Evolutionary conservation across 2,329 filamentous ascomycete species (phyloP).

Genomic region (Paracorniculantispora psalliotae): DNA sequence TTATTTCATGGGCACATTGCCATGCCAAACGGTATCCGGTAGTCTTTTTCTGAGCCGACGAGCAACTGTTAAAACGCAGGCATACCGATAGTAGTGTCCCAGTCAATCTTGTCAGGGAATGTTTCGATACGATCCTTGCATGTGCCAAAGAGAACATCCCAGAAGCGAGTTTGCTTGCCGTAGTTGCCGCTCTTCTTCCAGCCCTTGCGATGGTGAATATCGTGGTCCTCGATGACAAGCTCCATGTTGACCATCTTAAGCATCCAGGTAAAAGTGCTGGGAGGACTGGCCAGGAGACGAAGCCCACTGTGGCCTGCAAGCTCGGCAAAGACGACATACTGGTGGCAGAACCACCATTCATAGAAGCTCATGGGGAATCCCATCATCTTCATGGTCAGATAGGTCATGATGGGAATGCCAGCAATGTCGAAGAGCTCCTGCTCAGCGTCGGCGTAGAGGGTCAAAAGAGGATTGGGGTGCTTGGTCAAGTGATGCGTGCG

Average conservation of each 20-base stretch:
- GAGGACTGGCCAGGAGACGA: constrained; percentile 29
- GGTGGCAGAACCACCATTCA: constrained; percentile 37
- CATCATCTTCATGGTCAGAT: constrained; percentile 23
- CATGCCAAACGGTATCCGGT: neutral
- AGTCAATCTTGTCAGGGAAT: neutral
- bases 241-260: constrained; percentile 28
- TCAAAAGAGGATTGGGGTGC: constrained; percentile 29
- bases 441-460: constrained; percentile 27
- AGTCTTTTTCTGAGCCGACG: neutral
- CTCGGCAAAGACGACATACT: constrained; percentile 33
- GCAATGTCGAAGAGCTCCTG: constrained; percentile 27
- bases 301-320: constrained; percentile 29
- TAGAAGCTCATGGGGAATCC: constrained; percentile 37
- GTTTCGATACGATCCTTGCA: constrained; percentile 14
- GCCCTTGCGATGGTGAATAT: constrained; percentile 31
- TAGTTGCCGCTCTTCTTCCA: constrained; percentile 22
- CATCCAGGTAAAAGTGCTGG: constrained; percentile 28
- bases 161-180: constrained; percentile 14
- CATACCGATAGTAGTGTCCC: constrained; percentile 10
- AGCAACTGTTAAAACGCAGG: constrained; percentile 1
- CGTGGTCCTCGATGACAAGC: constrained; percentile 36
- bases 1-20: neutral
- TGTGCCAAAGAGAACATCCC: constrained; percentile 13
- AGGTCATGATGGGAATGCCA: constrained; percentile 25
- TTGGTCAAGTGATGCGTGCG: constrained; percentile 39